phyloP scores from a whole-genome alignment of 2,329 filamentous ascomycete genomes.

The Malbranchea zuffiana region DNA sequence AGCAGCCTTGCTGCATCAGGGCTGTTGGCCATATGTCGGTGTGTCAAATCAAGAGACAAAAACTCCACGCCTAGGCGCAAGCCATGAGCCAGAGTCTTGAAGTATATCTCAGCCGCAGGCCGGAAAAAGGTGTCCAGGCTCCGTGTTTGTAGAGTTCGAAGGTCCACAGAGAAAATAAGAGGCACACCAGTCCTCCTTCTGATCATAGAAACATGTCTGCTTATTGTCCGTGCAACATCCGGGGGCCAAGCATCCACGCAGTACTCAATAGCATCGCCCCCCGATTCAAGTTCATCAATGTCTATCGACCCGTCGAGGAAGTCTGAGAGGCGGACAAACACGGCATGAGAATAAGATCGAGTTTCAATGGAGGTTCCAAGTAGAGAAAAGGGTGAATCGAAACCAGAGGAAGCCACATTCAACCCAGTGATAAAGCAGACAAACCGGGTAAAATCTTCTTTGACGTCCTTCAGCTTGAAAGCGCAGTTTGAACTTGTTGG shows the following conservation, averaged over 20 bases:
- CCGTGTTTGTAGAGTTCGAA: neutral
- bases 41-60: slow-evolving; percentile 49
- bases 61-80: slow-evolving; percentile 54
- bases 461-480: slow-evolving; percentile 3
- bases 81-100: slow-evolving; percentile 49
- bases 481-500: neutral
- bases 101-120: slow-evolving; percentile 35
- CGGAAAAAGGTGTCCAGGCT: slow-evolving; percentile 19
- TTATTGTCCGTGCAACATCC: slow-evolving; percentile 42
- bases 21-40: slow-evolving; percentile 42
- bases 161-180: slow-evolving; percentile 44
- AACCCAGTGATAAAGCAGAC: slow-evolving; percentile 48
- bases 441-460: slow-evolving; percentile 37
- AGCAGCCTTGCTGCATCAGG: slow-evolving; percentile 34
- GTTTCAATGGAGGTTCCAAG: slow-evolving; percentile 51
- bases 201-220: slow-evolving; percentile 48
- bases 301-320: slow-evolving; percentile 46
- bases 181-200: slow-evolving; percentile 53
- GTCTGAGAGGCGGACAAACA: slow-evolving; percentile 50
- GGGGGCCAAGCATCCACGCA: slow-evolving; percentile 38
- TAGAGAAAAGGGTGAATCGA: slow-evolving; percentile 45
- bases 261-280: slow-evolving; percentile 56
- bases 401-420: neutral
- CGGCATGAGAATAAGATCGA: slow-evolving; percentile 55
- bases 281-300: slow-evolving; percentile 55